Conservation (phyloP, 805 yeast genomes). For the Nakazawaea anatomiae region DNA sequence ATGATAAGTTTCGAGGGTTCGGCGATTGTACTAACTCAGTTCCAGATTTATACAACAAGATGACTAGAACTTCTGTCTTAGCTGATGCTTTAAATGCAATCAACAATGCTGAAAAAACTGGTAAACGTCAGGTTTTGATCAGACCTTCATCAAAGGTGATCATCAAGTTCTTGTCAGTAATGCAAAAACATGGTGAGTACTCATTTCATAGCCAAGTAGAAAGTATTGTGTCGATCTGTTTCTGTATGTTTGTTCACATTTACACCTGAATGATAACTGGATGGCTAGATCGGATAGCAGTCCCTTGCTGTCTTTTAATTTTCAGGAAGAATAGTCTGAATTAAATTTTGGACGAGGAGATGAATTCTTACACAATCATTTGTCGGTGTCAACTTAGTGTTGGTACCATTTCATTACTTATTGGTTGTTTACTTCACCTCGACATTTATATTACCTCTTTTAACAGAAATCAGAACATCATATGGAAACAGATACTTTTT, state of each 20-base stretch:
- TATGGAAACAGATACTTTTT: neutral
- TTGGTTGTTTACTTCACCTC: constrained; percentile 65
- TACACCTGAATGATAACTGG: constrained; percentile 96
- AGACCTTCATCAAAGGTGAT: constrained; percentile 99
- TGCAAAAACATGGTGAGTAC: constrained; percentile 91
- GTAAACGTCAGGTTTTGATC: constrained; percentile 97
- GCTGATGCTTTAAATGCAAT: constrained; percentile 98
- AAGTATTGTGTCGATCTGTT: no score
- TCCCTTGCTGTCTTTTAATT: constrained; percentile 97
- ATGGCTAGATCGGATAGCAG: constrained; percentile 82
- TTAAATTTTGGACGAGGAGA: constrained; percentile 31
- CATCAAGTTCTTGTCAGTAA: constrained; percentile 93
- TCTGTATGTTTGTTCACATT: neutral
- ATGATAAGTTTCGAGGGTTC: neutral
- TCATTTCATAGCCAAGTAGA: no score
- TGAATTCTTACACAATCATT: constrained; percentile 63
- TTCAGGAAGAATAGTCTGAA: constrained; percentile 71
- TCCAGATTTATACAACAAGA: constrained; percentile 25
- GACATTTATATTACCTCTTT: constrained; percentile 29
- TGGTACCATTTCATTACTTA: constrained; percentile 17
- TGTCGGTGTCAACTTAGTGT: constrained; percentile 13
- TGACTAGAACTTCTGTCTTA: constrained; percentile 98
- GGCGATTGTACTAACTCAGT: neutral
- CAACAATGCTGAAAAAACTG: constrained; percentile 99
- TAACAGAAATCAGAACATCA: neutral